These are phyloP conservation scores for Stenocarpella maydis DNA, from an alignment of 2,329 filamentous ascomycete genomes.

Conservation along the genomic window DNA sequence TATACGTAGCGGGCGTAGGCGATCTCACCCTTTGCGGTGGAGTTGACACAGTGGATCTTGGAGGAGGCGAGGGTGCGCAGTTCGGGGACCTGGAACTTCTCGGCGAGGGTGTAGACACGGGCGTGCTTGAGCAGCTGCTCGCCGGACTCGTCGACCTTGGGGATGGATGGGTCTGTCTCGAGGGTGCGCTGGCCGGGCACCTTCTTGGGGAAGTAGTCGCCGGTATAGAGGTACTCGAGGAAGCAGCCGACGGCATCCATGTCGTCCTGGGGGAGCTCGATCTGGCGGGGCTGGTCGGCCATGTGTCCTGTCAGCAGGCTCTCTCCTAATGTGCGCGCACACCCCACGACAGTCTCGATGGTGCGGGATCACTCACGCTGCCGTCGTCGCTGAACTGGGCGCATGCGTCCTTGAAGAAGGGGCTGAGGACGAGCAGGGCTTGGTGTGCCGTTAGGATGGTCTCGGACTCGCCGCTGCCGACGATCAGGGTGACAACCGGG, in stretches of 20 bases:
- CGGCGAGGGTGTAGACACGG: conserved; percentile 86
- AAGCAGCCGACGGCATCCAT: conserved; percentile 80
- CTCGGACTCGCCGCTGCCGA: conserved; percentile 67
- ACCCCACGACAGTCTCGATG: neutral
- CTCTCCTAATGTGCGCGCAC: neutral
- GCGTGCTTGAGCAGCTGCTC: conserved; percentile 88
- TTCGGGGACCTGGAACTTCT: conserved; percentile 73
- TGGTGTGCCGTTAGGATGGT: conserved; percentile 81
- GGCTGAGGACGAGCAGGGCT: conserved; percentile 75
- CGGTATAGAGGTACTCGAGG: conserved; percentile 84
- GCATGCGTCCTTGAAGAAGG: conserved; percentile 74
- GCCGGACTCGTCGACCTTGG: conserved; percentile 77
- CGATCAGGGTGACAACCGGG: conserved; percentile 72
- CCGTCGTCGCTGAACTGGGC: conserved; percentile 67
- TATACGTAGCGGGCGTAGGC: conserved; percentile 92
- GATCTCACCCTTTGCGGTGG: conserved; percentile 88
- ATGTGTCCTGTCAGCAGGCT: neutral
- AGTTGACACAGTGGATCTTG: conserved; percentile 93
- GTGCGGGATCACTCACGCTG: conserved; percentile 57
- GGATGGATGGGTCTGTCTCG: conserved; percentile 72
- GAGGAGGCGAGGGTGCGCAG: conserved; percentile 81
- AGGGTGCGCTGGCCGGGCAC: conserved; percentile 70
- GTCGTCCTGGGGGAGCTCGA: conserved; percentile 73
- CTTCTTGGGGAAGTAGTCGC: conserved; percentile 84
- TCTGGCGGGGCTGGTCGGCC: conserved; percentile 64